These are phyloP conservation scores for Boehmeria nivea DNA, from an alignment of 306 rosid species.

Conservation along the genomic window DNA sequence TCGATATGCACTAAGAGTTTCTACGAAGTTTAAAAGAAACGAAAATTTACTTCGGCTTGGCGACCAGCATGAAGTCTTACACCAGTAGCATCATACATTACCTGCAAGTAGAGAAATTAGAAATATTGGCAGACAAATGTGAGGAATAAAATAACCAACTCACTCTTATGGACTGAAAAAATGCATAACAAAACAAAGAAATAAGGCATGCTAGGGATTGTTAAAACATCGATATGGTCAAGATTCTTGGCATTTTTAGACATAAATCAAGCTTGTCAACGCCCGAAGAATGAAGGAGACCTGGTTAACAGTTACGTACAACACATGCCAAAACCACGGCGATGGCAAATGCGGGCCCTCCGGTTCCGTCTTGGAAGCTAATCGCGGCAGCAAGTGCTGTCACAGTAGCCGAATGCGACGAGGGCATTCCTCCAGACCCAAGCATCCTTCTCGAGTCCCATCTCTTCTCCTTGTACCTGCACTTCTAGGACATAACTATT, in stretches of 20 bases:
- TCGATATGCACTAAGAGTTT: neutral
- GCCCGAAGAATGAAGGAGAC: too few relatives aligned
- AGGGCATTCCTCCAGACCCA: conserved; percentile 55
- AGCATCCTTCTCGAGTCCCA: conserved; percentile 51
- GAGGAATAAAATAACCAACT: neutral
- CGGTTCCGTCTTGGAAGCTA: conserved; percentile 36
- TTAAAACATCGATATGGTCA: too few relatives aligned
- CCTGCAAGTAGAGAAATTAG: conserved; percentile 23
- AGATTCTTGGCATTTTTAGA: too few relatives aligned
- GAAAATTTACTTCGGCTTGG: conserved; percentile 42
- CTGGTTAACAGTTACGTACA: conserved; percentile 39
- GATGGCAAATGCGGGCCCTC: conserved; percentile 43
- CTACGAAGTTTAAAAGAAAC: neutral
- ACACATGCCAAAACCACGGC: conserved; percentile 46
- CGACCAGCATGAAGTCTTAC: conserved; percentile 51
- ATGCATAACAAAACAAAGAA: too few relatives aligned
- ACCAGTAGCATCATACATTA: conserved; percentile 51
- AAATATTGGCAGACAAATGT: neutral
- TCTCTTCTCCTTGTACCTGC: conserved; percentile 48
- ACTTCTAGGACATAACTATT: conserved; percentile 11
- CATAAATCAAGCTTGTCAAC: too few relatives aligned
- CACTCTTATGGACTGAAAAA: too few relatives aligned
- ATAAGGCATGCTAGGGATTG: too few relatives aligned
- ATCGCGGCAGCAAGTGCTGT: conserved; percentile 35
- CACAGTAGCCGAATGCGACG: conserved; percentile 46